Evolutionary conservation across 495 filamentous ascomycete genomes (phyloP).

Genomic region (Penicillium antarcticum): DNA sequence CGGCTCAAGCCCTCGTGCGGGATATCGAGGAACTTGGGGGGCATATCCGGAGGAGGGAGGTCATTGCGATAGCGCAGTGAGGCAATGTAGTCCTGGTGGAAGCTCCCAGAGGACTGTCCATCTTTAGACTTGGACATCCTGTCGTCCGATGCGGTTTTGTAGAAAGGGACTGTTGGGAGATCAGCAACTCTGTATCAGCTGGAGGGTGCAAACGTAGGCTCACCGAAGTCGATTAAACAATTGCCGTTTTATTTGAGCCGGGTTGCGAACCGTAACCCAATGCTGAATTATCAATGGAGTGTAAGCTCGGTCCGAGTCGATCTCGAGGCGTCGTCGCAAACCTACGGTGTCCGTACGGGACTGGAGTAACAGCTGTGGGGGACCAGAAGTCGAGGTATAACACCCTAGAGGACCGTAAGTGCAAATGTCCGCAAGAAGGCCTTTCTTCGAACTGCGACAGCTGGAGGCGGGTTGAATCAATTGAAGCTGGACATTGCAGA

Average conservation of each 20-base stretch:
- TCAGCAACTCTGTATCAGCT: background rate
- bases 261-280: background rate
- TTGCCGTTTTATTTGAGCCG: too few species aligned
- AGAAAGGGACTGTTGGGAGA: background rate
- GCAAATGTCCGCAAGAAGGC: background rate
- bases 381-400: too few species aligned
- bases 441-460: background rate
- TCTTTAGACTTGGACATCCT: constrained; percentile 39
- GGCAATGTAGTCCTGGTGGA: constrained; percentile 94
- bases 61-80: constrained; percentile 92
- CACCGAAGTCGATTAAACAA: background rate
- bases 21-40: constrained; percentile 94
- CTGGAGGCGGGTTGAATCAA: background rate
- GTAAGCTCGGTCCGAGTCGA: background rate
- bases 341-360: background rate
- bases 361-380: too few species aligned
- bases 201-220: background rate
- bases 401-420: too few species aligned
- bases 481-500: background rate
- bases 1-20: constrained; percentile 85
- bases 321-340: background rate
- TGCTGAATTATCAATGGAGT: background rate
- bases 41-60: constrained; percentile 86
- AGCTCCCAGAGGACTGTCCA: constrained; percentile 54
- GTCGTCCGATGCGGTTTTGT: background rate